Base-by-base conservation (phyloP, 306 rosid species). In the Lablab purpureus region DNA sequence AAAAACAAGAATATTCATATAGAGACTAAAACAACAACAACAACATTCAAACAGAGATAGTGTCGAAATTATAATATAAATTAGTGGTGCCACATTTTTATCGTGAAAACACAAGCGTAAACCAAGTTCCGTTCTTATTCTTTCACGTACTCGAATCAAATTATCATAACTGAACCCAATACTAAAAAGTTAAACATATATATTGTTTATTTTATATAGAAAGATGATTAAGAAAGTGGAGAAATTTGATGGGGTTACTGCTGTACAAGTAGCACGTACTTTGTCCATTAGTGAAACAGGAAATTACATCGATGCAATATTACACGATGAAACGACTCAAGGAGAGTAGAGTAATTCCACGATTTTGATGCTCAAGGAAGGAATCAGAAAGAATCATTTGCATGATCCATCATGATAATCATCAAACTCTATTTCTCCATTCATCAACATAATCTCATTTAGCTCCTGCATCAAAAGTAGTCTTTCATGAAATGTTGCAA, bases 391-490 rank as follows among this genome's bases (percentile, higher is more conserved):
- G 60, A 85, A 41, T 86, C 84, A 83, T 45, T 75, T 72, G 50
- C 86, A 84, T 25, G 88, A 84, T 73, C 92, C 90, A 28, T 83
- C 77, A 17, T 85, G 71, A 83, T 64, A 80, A 60, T 76, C 80
- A 74, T 88, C 91, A 27, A 79, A 85, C 67, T 84, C 87, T 49
- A 81, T 25, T 28, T 79, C 92, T 75, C 75, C 87, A 62, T 83
- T 85, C 85, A 78, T 78, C 58, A 80, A 8, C 50, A 63, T 9
- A 51, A 79, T 67, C 73, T 80, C 84, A 19, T 81, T 78, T 25
- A 82, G 90, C 17, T 81, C 93, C 94, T 93, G 91, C 75, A 84
- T 49, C 75, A 50, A 52, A 69, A 62, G 75, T 19, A 72, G 36
- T 18, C 63, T 72, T 30, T 56, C 71, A 86, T 43, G 55, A 59